phyloP scores from a whole-genome alignment of 805 yeast genomes.

The Cyberlindnera americana region DNA sequence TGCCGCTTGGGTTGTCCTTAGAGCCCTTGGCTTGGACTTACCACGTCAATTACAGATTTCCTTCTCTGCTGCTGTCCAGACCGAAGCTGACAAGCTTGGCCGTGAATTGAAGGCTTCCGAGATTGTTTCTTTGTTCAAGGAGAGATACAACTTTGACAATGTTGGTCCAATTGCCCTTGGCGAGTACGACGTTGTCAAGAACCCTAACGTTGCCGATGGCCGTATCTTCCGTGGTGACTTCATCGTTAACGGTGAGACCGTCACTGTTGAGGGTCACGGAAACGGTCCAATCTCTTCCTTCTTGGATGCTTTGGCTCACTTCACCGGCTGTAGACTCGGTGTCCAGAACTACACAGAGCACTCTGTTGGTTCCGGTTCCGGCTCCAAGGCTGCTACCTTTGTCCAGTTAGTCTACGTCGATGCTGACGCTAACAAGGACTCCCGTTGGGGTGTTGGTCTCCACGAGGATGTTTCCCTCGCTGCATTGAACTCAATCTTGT shows the following conservation, averaged over 20 bases:
- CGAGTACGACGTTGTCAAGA: constrained; percentile 39
- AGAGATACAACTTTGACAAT: constrained; percentile 49
- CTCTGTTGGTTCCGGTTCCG: constrained; percentile 67
- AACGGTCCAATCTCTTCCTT: constrained; percentile 79
- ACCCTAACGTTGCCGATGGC: constrained; percentile 34
- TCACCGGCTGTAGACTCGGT: constrained; percentile 51
- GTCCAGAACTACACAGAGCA: constrained; percentile 70
- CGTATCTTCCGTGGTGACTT: constrained; percentile 43
- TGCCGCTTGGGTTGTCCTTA: constrained; percentile 76
- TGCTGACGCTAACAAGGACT: constrained; percentile 37
- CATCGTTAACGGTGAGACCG: constrained; percentile 26
- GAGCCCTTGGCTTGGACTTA: constrained; percentile 67
- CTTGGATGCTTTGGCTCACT: constrained; percentile 56
- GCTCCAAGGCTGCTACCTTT: constrained; percentile 71
- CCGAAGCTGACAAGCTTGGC: constrained; percentile 59
- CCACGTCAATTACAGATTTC: constrained; percentile 70
- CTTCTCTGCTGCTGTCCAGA: constrained; percentile 63
- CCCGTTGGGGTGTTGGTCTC: constrained; percentile 88
- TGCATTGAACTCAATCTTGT: constrained; percentile 63
- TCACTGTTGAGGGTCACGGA: constrained; percentile 53
- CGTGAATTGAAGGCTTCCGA: constrained; percentile 68
- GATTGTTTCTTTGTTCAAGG: constrained; percentile 53
- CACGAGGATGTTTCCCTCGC: constrained; percentile 89
- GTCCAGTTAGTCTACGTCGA: constrained; percentile 53
- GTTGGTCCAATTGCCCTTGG: constrained; percentile 33